Base-by-base conservation (phyloP, 2,329 filamentous ascomycete genomes). In the Pseudopithomyces maydicus region DNA sequence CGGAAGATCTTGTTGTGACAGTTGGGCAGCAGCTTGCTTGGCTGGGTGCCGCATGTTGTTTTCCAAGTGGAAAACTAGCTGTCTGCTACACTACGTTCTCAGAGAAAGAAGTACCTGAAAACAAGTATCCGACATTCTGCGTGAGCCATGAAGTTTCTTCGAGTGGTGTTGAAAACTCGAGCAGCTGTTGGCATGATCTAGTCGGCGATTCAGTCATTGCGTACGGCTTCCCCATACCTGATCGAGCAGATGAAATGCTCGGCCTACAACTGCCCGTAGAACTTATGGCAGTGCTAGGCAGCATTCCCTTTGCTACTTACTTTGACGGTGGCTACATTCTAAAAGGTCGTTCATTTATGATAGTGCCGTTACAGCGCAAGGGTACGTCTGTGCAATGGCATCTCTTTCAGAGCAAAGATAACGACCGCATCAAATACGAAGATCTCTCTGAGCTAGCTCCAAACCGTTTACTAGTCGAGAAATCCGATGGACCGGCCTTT, bases 1-100 rank as follows among this genome's bases (percentile, higher is more conserved):
- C 38, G 19, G 50, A 53, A 29, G 50, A 53, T 32, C 23, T 26
- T 32, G 12, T 46, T n/a, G 50, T 53, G 20, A 39, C 32, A n/a
- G 19, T 53, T 53, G 50, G 38, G 19, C 50, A 53, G 43, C 50
- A 53, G 32, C 41, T 53, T 8, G 41, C 50, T n/a, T 53, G 50
- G 50, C 41, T 53, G 19, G 38, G 50, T 7, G 50, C 50, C n/a
- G 50, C 41, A 45, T 53, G 50, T n/a, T 26, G 50, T 32, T 11
- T 6, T 32, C 33, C 50, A 32, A 20, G 15, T 53, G 41, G 50
- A n/a, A 38, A 53, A 29, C 35, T 53, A 29, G 50, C 50, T 20
- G n/a, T 45, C n/a, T 53, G 35, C 8, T 53, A 53, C 41, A 45
- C 38, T 15, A 44, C 8, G 3, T 45, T 53, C 20, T 32, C 50